Conservation (phyloP, 2,329 filamentous ascomycete genomes). For the Penicillium brasilianum region DNA sequence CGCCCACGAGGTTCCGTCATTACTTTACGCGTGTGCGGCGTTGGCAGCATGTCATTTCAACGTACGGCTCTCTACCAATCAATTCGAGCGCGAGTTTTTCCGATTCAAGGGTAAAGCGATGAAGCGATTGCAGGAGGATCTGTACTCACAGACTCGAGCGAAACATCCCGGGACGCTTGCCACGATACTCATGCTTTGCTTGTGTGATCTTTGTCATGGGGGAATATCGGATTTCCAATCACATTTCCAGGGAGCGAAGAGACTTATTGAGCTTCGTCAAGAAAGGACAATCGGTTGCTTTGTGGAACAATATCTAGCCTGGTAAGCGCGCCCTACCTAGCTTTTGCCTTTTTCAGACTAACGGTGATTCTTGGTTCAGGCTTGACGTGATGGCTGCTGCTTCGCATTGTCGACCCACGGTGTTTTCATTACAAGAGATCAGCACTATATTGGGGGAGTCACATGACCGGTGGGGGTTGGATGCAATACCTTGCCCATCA, state of each 20-base stretch:
- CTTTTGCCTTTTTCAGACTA: background rate
- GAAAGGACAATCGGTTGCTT: constrained; percentile 7
- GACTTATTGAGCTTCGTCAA: constrained; percentile 8
- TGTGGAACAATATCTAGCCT: constrained; percentile 11
- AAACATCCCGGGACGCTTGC: constrained; percentile 10
- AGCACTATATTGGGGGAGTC: background rate
- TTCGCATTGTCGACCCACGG: constrained; percentile 4
- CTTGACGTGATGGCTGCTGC: constrained; percentile 10
- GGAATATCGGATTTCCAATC: constrained; percentile 9
- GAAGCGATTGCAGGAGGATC: constrained; percentile 9
- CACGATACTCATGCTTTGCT: constrained; percentile 14
- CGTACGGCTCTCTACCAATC: constrained; percentile 9
- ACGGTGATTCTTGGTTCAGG: background rate
- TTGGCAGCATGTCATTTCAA: constrained; percentile 13
- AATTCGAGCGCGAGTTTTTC: constrained; percentile 10
- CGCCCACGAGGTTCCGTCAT: constrained; percentile 9
- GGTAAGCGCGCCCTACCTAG: background rate
- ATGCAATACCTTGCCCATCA: constrained; percentile 9
- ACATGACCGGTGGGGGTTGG: background rate
- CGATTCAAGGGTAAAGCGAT: constrained; percentile 13
- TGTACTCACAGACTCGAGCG: constrained; percentile 6
- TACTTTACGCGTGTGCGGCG: constrained; percentile 11
- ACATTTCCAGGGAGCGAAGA: constrained; percentile 9
- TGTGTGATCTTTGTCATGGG: constrained; percentile 13
- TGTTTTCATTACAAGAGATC: constrained; percentile 7